A percentile compares a stretch with the other conserved stretches of the same genome.
Conservation (phyloP, 768 basidiomycete species). For the Leccinum boreale region DNA sequence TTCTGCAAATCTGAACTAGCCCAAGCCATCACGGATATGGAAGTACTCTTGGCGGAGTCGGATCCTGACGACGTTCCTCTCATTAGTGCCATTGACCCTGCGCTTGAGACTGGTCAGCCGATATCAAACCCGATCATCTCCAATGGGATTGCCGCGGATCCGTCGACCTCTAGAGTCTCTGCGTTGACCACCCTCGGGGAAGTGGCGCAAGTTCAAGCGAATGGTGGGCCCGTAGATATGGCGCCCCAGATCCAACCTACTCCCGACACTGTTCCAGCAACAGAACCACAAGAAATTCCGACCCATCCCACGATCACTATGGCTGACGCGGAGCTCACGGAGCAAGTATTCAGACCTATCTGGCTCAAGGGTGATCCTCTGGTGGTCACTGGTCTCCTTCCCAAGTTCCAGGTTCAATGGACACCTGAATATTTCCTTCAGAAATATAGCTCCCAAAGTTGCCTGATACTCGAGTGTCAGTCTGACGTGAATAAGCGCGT, state of each 20-base stretch:
- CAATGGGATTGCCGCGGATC: slow-evolving; percentile 12
- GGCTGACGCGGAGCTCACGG: slow-evolving; percentile 47
- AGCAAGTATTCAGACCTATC: slow-evolving; percentile 57
- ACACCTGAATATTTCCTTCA: slow-evolving; percentile 77
- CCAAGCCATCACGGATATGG: slow-evolving; percentile 68
- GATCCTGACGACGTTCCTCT: slow-evolving; percentile 26
- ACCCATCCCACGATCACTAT: slow-evolving; percentile 47
- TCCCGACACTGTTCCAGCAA: slow-evolving; percentile 4
- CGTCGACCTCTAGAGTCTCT: slow-evolving; percentile 1
- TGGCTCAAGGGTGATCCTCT: slow-evolving; percentile 79
- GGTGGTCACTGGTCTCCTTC: slow-evolving; percentile 64
- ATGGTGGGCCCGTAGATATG: slow-evolving; percentile 3
- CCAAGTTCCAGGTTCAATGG: slow-evolving; percentile 71
- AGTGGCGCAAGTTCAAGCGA: background rate
- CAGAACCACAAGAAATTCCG: slow-evolving; percentile 37
- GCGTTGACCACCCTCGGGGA: slow-evolving; percentile 12
- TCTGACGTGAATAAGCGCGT: slow-evolving; percentile 58
- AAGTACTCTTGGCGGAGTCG: slow-evolving; percentile 41
- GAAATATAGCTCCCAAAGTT: slow-evolving; percentile 58
- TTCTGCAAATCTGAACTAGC: slow-evolving; percentile 65
- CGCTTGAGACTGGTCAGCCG: slow-evolving; percentile 19
- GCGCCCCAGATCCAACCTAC: slow-evolving; percentile 5
- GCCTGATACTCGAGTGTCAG: slow-evolving; percentile 82
- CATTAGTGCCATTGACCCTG: slow-evolving; percentile 29
- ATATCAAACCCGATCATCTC: slow-evolving; percentile 1